phyloP scores from a whole-genome alignment of 108 stramenopile species.

The Pseudonitzschia multiseries region DNA sequence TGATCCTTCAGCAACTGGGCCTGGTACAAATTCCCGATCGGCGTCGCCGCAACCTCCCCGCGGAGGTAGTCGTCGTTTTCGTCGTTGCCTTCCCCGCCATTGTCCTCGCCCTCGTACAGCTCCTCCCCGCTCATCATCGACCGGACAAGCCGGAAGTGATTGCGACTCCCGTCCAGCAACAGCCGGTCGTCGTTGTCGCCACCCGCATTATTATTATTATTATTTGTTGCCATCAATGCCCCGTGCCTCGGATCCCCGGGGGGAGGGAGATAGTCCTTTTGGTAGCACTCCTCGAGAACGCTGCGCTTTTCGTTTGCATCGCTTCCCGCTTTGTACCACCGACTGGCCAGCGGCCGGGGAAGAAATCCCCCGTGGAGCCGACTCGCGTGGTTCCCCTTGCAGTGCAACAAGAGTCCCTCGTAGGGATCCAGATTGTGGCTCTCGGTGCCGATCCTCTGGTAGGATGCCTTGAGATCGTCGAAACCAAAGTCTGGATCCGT shows the following conservation, averaged over 20 bases:
- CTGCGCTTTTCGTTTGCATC: constrained; percentile 10
- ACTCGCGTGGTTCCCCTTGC: background rate
- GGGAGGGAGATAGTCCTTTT: background rate
- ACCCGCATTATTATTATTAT: too few species aligned
- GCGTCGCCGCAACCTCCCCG: background rate
- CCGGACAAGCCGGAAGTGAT: background rate
- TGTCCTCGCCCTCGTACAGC: background rate
- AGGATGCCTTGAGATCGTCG: constrained; percentile 37
- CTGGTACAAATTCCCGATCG: background rate
- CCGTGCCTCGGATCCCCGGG: background rate
- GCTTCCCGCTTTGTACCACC: constrained; percentile 27
- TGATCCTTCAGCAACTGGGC: background rate
- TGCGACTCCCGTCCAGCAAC: background rate
- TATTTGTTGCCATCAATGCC: background rate
- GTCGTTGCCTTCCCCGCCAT: background rate
- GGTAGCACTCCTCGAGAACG: constrained; percentile 3
- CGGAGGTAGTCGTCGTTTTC: background rate
- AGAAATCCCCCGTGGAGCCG: constrained; percentile 31
- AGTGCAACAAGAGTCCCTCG: constrained; percentile 30
- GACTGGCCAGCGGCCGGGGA: constrained; percentile 22
- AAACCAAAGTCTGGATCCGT: constrained; percentile 22
- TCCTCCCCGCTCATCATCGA: background rate
- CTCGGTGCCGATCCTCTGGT: constrained; percentile 61
- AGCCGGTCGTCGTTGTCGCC: background rate
- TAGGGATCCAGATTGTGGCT: constrained; percentile 59